Conservation (phyloP, 2,329 filamentous ascomycete species). For the Xylariales sp. region DNA sequence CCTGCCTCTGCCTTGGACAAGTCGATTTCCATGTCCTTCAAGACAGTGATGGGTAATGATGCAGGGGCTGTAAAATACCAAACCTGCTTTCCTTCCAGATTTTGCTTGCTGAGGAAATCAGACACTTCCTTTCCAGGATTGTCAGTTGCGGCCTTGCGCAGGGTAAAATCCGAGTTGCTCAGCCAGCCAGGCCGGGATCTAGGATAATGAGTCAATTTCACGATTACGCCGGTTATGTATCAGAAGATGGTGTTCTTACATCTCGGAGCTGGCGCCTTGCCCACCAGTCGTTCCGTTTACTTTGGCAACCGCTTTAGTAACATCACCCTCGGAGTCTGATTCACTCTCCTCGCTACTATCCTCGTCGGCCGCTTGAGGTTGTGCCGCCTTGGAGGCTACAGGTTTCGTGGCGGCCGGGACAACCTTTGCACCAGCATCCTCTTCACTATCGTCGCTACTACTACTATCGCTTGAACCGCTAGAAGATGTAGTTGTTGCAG, state of each 20-base stretch:
- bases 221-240: too few species aligned
- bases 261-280: too few species aligned
- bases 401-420: not conserved
- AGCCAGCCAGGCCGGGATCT: conserved; percentile 33
- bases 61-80: conserved; percentile 78
- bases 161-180: conserved; percentile 47
- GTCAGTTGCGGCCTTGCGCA: conserved; percentile 42
- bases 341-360: not conserved
- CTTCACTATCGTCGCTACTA: conserved; percentile 8
- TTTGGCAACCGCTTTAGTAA: conserved; percentile 12
- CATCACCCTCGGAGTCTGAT: conserved; percentile 11
- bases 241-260: too few species aligned
- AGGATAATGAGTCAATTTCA: too few species aligned
- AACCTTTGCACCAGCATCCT: conserved; percentile 6
- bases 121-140: conserved; percentile 42
- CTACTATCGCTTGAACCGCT: conserved; percentile 5
- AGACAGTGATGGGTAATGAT: conserved; percentile 61
- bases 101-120: conserved; percentile 53
- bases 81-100: conserved; percentile 65
- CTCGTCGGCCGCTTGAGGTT: conserved; percentile 1
- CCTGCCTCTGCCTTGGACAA: conserved; percentile 49
- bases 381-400: not conserved
- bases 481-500: not conserved
- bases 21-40: conserved; percentile 61
- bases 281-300: conserved; percentile 14